These are phyloP conservation scores for Starmera caribaea DNA, from an alignment of 805 yeast species.

Conservation along the genomic window DNA sequence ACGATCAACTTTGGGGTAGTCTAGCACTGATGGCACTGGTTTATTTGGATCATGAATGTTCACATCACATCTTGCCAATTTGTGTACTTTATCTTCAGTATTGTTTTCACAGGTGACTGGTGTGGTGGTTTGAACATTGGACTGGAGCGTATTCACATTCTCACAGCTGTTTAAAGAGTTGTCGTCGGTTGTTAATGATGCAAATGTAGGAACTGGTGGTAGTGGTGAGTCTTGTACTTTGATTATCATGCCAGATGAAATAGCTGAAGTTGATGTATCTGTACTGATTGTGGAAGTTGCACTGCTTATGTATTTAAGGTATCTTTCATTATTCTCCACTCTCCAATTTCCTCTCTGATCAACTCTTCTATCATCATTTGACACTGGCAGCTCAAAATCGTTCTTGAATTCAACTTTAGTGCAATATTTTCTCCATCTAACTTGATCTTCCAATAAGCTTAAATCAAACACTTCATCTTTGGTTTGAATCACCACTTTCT, in stretches of 20 bases:
- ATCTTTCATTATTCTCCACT: not conserved
- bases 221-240: too few species aligned
- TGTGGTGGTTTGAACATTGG: not conserved
- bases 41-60: slow-evolving; percentile 12
- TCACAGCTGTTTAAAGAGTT: slow-evolving; percentile 1
- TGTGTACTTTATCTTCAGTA: slow-evolving; percentile 1
- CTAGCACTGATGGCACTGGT: slow-evolving; percentile 16
- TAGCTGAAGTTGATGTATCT: not conserved
- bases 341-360: too few species aligned
- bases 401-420: too few species aligned
- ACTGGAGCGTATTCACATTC: not conserved
- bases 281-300: not conserved
- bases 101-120: not conserved
- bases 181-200: not conserved
- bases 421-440: slow-evolving; percentile 4
- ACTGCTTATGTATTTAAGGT: not conserved
- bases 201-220: not conserved
- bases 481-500: not conserved
- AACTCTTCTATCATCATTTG: too few species aligned
- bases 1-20: slow-evolving; percentile 19
- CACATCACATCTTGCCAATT: slow-evolving; percentile 10
- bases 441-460: slow-evolving; percentile 2
- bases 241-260: not conserved
- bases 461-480: slow-evolving; percentile 5
- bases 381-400: too few species aligned